Evolutionary conservation across 2,329 filamentous ascomycete genomes (phyloP).

Genomic region (Botryotinia narcissicola): DNA sequence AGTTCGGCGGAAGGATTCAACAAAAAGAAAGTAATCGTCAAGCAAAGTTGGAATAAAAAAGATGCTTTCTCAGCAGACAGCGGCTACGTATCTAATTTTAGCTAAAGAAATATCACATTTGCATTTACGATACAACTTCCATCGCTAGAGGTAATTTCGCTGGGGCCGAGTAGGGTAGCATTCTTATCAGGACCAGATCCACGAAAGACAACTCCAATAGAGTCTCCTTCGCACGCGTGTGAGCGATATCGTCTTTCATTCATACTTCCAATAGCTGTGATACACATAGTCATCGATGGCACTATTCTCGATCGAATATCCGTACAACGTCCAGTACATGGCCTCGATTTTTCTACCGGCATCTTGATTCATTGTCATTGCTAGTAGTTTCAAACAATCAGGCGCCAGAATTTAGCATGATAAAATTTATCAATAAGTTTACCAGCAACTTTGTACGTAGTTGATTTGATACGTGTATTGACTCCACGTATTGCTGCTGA

Average conservation of each 20-base stretch:
- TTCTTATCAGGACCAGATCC: background rate
- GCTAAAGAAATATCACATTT: background rate
- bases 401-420: no score
- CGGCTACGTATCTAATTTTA: background rate
- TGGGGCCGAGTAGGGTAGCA: background rate
- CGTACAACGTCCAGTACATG: background rate
- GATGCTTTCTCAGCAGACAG: background rate
- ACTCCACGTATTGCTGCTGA: background rate
- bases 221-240: background rate
- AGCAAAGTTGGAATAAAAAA: background rate
- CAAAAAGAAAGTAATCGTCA: background rate
- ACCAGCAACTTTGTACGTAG: no score
- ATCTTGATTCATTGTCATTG: background rate
- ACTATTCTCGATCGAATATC: no score
- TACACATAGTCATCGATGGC: background rate
- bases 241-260: background rate
- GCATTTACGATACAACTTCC: background rate
- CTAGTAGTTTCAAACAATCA: background rate
- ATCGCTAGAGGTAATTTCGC: background rate
- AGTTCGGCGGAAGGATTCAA: background rate
- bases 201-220: background rate
- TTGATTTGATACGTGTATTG: background rate
- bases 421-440: no score
- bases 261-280: background rate
- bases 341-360: background rate